phyloP scores from a whole-genome alignment of 257 asterid genomes.

The Rhazya stricta region DNA sequence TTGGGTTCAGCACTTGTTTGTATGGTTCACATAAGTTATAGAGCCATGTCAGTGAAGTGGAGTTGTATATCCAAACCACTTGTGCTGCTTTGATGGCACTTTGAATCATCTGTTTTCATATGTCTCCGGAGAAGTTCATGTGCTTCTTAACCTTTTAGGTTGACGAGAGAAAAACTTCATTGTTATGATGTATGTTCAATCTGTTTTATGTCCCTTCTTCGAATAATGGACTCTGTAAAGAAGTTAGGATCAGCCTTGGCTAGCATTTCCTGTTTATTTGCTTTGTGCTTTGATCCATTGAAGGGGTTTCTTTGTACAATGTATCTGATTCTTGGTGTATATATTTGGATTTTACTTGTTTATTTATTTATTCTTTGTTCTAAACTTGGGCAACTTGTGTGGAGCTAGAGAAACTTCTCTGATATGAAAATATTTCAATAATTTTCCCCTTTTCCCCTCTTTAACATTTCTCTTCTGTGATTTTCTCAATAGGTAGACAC shows the following conservation, averaged over 20 bases:
- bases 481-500: constrained; percentile 60
- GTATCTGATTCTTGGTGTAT: neutral
- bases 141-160: neutral
- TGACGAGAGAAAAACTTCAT: neutral
- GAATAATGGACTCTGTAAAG: neutral
- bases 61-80: neutral
- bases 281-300: neutral
- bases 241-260: neutral
- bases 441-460: neutral
- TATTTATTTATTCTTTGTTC: no score
- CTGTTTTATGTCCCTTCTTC: neutral
- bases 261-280: neutral
- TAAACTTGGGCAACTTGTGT: neutral
- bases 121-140: neutral
- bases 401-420: neutral
- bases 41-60: neutral
- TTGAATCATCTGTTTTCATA: neutral
- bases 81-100: neutral
- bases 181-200: neutral
- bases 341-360: neutral
- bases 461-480: neutral
- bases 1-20: no score
- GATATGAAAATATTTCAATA: neutral
- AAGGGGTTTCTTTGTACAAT: neutral
- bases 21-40: no score